phyloP scores from a whole-genome alignment of 2,329 filamentous ascomycete genomes.

The Apiospora arundinis region DNA sequence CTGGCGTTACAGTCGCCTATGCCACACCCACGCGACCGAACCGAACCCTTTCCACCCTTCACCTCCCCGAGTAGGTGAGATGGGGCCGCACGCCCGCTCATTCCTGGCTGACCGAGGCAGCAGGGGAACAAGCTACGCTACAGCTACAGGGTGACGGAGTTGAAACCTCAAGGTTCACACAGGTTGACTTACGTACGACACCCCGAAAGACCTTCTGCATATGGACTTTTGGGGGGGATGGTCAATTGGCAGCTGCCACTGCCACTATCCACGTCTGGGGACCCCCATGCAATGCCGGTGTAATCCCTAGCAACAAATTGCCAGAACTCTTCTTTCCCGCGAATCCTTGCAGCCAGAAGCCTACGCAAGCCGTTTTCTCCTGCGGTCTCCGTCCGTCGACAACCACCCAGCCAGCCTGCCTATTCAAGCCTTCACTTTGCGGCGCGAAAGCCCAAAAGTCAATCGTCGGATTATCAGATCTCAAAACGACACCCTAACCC shows the following conservation, averaged over 20 bases:
- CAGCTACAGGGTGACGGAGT: not conserved
- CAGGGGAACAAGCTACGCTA: no score
- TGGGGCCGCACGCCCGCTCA: not conserved
- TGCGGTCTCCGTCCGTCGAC: not conserved
- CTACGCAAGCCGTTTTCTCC: slow-evolving; percentile 3
- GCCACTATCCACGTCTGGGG: not conserved
- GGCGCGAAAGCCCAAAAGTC: not conserved
- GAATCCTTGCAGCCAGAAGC: not conserved
- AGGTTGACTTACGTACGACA: not conserved
- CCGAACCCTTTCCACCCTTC: not conserved
- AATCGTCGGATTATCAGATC: not conserved
- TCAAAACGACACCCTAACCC: not conserved
- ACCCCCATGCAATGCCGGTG: slow-evolving; percentile 10
- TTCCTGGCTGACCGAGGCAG: not conserved
- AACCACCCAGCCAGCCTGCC: not conserved
- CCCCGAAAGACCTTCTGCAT: not conserved
- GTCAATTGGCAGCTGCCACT: not conserved
- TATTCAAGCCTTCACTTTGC: not conserved
- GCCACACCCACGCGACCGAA: not conserved
- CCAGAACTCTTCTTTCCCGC: not conserved
- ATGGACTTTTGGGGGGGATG: not conserved
- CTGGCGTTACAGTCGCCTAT: not conserved
- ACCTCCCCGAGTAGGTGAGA: not conserved
- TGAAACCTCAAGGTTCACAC: not conserved
- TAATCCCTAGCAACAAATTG: not conserved